Conservation (phyloP, 2,329 filamentous ascomycete genomes). For the Blastomyces parvus region DNA sequence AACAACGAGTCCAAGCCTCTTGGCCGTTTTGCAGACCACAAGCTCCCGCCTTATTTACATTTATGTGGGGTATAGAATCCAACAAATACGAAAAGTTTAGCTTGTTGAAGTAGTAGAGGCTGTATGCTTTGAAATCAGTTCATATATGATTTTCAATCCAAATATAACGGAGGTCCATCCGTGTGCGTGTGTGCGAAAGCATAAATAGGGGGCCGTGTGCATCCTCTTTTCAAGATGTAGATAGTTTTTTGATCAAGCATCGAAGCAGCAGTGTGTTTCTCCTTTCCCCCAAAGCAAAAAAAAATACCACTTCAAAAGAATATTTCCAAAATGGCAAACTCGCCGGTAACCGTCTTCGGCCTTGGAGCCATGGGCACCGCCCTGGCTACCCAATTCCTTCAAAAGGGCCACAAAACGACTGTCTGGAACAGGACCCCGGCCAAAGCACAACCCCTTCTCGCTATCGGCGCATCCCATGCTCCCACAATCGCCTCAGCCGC, state of each 20-base stretch:
- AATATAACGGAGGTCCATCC: too few relatives aligned
- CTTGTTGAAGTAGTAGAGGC: neutral
- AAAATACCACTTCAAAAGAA: neutral
- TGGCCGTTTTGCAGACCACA: too few relatives aligned
- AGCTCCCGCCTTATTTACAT: too few relatives aligned
- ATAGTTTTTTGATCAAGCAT: neutral
- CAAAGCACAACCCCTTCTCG: slow-evolving; percentile 4
- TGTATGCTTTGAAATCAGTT: neutral
- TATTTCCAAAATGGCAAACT: neutral
- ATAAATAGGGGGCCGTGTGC: neutral
- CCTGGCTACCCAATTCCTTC: slow-evolving; percentile 8
- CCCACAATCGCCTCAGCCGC: neutral
- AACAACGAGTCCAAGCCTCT: too few relatives aligned
- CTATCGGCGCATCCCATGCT: slow-evolving; percentile 5
- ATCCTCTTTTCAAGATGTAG: neutral
- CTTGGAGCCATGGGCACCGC: slow-evolving; percentile 9
- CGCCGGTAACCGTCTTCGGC: slow-evolving; percentile 6
- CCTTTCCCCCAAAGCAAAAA: neutral
- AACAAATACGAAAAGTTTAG: too few relatives aligned
- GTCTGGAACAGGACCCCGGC: slow-evolving; percentile 9
- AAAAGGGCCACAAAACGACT: slow-evolving; percentile 4
- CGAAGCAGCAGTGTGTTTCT: neutral
- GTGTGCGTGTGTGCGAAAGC: neutral
- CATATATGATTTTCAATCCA: neutral
- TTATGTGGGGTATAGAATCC: too few relatives aligned